Conservation (phyloP, 106 monocot species). For the Acanthochlamys bracteata region DNA sequence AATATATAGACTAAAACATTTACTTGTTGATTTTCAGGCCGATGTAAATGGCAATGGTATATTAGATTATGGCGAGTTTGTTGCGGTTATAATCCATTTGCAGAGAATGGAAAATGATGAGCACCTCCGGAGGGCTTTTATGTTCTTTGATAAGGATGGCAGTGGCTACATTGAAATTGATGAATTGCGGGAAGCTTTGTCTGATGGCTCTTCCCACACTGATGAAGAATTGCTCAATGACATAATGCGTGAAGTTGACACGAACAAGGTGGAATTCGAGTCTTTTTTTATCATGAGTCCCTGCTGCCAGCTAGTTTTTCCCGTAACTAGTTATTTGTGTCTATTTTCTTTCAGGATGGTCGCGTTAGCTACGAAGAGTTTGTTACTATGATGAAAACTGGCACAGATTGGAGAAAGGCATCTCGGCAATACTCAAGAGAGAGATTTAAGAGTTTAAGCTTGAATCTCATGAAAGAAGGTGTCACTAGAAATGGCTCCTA, state of each 20-base stretch:
- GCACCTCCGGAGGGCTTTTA: constrained; percentile 46
- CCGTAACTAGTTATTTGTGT: no score
- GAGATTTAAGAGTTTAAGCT: constrained; percentile 56
- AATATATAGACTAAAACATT: background rate
- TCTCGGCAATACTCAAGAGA: constrained; percentile 68
- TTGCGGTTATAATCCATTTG: constrained; percentile 49
- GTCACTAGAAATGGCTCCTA: background rate
- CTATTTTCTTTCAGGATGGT: constrained; percentile 38
- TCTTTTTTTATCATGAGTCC: background rate
- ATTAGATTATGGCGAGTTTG: constrained; percentile 63
- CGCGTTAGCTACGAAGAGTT: constrained; percentile 72
- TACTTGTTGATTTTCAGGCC: constrained; percentile 25
- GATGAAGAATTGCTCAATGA: constrained; percentile 26
- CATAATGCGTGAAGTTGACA: constrained; percentile 57
- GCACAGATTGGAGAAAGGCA: constrained; percentile 70
- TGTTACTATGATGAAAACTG: constrained; percentile 66
- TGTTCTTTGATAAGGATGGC: constrained; percentile 52
- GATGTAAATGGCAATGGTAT: constrained; percentile 53
- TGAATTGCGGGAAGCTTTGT: constrained; percentile 45
- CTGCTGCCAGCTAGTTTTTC: no score
- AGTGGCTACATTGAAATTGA: constrained; percentile 52
- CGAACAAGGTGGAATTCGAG: constrained; percentile 38
- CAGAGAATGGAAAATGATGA: constrained; percentile 51
- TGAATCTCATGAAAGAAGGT: constrained; percentile 55
- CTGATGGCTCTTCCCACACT: constrained; percentile 25